Conservation (phyloP, 75 land plant species). For the Pinus albicaulis region DNA sequence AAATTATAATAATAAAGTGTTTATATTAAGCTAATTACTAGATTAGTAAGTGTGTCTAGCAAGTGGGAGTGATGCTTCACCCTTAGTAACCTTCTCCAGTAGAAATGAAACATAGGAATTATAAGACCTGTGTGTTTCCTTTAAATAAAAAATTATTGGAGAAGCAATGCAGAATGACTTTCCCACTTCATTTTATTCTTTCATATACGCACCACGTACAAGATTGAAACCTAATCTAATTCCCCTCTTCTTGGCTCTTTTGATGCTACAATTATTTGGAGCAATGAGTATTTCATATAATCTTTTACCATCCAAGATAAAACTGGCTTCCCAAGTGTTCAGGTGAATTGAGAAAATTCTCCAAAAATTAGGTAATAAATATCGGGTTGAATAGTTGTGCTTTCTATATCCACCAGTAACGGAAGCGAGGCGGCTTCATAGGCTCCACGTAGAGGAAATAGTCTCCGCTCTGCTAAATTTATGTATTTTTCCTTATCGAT, state of each 20-base stretch:
- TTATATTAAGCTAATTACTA: slow-evolving; percentile 26
- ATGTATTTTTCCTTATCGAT: too few species aligned
- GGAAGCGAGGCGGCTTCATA: too few species aligned
- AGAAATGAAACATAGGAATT: slow-evolving; percentile 67
- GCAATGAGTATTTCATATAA: too few species aligned
- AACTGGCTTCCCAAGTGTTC: too few species aligned
- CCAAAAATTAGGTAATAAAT: too few species aligned
- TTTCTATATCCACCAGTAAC: too few species aligned
- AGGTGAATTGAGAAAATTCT: too few species aligned
- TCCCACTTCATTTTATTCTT: slow-evolving; percentile 57
- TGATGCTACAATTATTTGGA: slow-evolving; percentile 15
- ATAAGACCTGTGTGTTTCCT: slow-evolving; percentile 75
- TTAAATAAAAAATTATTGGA: slow-evolving; percentile 64
- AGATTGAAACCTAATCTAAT: slow-evolving; percentile 68
- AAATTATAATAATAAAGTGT: too few species aligned
- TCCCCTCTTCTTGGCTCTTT: slow-evolving; percentile 47
- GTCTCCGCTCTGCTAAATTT: too few species aligned
- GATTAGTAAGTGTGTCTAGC: slow-evolving; percentile 90
- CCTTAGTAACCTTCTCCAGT: slow-evolving; percentile 55
- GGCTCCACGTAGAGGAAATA: too few species aligned
- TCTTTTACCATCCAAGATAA: too few species aligned
- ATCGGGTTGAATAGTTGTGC: too few species aligned
- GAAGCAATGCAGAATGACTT: slow-evolving; percentile 46
- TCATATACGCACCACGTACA: slow-evolving; percentile 92
- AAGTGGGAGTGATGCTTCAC: slow-evolving; percentile 55